phyloP scores from a whole-genome alignment of 495 filamentous ascomycete genomes.

The Aspergillus steynii region DNA sequence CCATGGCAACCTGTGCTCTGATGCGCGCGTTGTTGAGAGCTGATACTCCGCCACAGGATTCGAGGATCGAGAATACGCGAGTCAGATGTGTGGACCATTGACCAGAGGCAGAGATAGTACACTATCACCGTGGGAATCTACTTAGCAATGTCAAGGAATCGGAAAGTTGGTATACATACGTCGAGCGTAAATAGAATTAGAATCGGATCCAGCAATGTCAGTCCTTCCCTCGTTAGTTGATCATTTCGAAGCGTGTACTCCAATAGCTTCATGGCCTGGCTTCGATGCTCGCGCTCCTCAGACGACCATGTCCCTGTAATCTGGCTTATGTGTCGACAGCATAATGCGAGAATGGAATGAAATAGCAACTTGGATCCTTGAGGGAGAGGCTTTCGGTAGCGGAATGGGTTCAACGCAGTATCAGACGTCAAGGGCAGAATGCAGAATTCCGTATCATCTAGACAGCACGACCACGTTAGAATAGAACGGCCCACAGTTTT shows the following conservation, averaged over 20 bases:
- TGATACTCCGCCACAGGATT: slow-evolving; percentile 13
- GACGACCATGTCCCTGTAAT: slow-evolving; percentile 7
- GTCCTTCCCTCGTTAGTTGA: neutral
- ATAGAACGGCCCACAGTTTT: neutral
- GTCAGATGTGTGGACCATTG: slow-evolving; percentile 16
- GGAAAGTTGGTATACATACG: slow-evolving; percentile 7
- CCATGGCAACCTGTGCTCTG: slow-evolving; percentile 27
- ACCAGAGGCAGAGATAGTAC: slow-evolving; percentile 19
- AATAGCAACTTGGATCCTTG: slow-evolving; percentile 15
- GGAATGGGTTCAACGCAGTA: slow-evolving; percentile 18
- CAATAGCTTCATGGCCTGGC: slow-evolving; percentile 18
- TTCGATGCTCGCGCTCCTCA: slow-evolving; percentile 16
- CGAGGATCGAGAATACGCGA: slow-evolving; percentile 14
- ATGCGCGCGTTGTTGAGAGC: slow-evolving; percentile 10
- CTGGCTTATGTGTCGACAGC: slow-evolving; percentile 18
- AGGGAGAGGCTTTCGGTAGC: slow-evolving; percentile 8
- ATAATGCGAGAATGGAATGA: slow-evolving; percentile 24
- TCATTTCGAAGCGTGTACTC: slow-evolving; percentile 10
- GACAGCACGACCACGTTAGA: neutral
- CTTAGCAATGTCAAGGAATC: neutral
- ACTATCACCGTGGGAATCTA: slow-evolving; percentile 3
- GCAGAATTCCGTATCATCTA: slow-evolving; percentile 25
- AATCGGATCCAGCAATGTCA: slow-evolving; percentile 17
- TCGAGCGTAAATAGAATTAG: slow-evolving; percentile 23
- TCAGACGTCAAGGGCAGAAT: slow-evolving; percentile 22